Percentiles rank a stretch among this genome's conserved stretches.
phyloP scores from a whole-genome alignment of 2,329 filamentous ascomycete genomes.

The Arthrobotrys conoides region DNA sequence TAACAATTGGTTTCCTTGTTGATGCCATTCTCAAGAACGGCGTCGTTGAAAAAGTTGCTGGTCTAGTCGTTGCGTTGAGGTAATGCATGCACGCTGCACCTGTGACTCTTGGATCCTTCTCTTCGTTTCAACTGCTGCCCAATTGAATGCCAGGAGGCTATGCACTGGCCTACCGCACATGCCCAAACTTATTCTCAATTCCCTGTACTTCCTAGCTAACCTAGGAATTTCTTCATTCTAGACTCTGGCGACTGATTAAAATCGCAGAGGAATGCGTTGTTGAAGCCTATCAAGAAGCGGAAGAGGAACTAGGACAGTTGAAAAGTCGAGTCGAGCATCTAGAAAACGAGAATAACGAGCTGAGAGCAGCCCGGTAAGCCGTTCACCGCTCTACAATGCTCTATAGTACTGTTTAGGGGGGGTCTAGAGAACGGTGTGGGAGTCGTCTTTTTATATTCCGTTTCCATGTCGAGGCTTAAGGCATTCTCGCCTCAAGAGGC shows the following conservation, averaged over 20 bases:
- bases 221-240: slow-evolving; percentile 22
- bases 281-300: slow-evolving; percentile 51
- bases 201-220: slow-evolving; percentile 27
- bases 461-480: slow-evolving; percentile 15
- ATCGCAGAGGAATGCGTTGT: slow-evolving; percentile 59
- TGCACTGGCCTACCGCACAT: slow-evolving; percentile 15
- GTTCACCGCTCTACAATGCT: slow-evolving; percentile 6
- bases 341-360: slow-evolving; percentile 54
- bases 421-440: slow-evolving; percentile 27
- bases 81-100: slow-evolving; percentile 49
- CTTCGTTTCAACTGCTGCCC: slow-evolving; percentile 14
- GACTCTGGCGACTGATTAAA: slow-evolving; percentile 51
- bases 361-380: slow-evolving; percentile 18
- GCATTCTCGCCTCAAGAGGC: slow-evolving; percentile 2
- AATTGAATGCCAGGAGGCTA: slow-evolving; percentile 13
- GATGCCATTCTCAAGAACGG: slow-evolving; percentile 51
- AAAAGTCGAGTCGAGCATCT: slow-evolving; percentile 45
- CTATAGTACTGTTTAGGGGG: slow-evolving; percentile 13
- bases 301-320: slow-evolving; percentile 40
- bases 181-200: slow-evolving; percentile 8
- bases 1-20: slow-evolving; percentile 46
- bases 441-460: slow-evolving; percentile 31
- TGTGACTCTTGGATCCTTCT: slow-evolving; percentile 39
- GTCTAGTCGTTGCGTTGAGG: slow-evolving; percentile 53
- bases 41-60: slow-evolving; percentile 49